Conservation (phyloP, 176 grass and related monocot species). For the Juncus inflexus region DNA sequence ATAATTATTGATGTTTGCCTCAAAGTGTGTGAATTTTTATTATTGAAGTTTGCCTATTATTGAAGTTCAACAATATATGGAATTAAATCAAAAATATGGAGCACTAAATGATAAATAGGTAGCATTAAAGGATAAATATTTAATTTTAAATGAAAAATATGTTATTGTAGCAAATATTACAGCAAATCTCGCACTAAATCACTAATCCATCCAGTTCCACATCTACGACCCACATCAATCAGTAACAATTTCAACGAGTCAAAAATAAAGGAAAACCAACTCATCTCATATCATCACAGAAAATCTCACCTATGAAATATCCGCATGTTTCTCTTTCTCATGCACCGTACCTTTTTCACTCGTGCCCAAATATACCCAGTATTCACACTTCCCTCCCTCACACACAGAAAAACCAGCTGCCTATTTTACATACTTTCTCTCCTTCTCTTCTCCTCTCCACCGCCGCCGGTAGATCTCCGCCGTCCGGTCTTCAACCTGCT, state of each 20-base stretch:
- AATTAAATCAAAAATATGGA: no score
- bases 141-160: neutral
- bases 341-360: conserved; percentile 9
- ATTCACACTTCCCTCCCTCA: neutral
- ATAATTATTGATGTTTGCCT: no score
- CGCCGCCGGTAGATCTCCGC: conserved; percentile 23
- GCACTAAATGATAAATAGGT: no score
- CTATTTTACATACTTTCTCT: neutral
- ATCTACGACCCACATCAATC: neutral
- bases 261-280: neutral
- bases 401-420: neutral
- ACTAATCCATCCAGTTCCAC: neutral
- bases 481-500: conserved; percentile 10
- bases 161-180: neutral
- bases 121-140: no score
- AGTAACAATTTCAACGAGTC: neutral
- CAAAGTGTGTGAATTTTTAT: no score
- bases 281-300: neutral
- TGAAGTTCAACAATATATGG: no score
- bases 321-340: neutral
- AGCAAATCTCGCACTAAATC: neutral
- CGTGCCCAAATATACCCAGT: neutral
- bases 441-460: conserved; percentile 1
- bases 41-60: no score
- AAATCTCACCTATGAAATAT: neutral